Conservation (phyloP, 2,329 filamentous ascomycete species). For the Fusarium sambucinum region DNA sequence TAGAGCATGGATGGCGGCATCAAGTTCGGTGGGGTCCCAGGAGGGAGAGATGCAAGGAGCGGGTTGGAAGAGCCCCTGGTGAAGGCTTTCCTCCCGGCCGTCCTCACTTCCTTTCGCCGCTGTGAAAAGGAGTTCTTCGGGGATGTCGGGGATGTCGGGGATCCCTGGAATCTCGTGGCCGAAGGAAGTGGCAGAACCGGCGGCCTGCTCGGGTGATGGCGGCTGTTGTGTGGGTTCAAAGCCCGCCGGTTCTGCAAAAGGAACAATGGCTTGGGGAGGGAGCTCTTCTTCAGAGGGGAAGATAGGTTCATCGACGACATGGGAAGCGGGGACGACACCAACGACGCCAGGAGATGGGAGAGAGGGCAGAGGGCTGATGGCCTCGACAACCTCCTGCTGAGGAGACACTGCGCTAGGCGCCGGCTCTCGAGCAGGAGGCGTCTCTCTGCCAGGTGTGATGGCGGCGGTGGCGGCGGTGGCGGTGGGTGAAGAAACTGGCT, state of each 20-base stretch:
- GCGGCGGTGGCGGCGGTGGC: not conserved
- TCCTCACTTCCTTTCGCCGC: not conserved
- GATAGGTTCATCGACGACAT: constrained; percentile 1
- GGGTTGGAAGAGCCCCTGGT: not conserved
- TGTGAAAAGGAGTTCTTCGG: not conserved
- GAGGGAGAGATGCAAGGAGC: not conserved
- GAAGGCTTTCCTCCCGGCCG: not conserved
- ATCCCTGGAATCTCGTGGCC: not conserved
- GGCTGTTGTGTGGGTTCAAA: not conserved
- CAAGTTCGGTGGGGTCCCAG: not conserved
- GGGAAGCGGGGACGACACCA: constrained; percentile 1
- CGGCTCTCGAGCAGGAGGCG: not conserved
- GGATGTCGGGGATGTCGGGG: not conserved
- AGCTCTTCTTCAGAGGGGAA: not conserved
- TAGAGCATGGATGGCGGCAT: not conserved
- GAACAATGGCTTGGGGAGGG: not conserved
- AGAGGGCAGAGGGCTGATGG: not conserved
- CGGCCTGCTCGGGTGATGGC: not conserved
- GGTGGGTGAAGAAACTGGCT: not conserved
- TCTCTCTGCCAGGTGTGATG: not conserved
- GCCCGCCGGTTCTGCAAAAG: not conserved
- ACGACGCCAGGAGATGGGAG: not conserved
- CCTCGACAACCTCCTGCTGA: not conserved
- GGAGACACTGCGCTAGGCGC: not conserved
- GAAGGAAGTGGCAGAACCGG: not conserved